A percentile compares a stretch with the other conserved stretches of the same genome.
Conservation (phyloP, 2,329 filamentous ascomycete genomes). For the Dactylellina sp. region DNA sequence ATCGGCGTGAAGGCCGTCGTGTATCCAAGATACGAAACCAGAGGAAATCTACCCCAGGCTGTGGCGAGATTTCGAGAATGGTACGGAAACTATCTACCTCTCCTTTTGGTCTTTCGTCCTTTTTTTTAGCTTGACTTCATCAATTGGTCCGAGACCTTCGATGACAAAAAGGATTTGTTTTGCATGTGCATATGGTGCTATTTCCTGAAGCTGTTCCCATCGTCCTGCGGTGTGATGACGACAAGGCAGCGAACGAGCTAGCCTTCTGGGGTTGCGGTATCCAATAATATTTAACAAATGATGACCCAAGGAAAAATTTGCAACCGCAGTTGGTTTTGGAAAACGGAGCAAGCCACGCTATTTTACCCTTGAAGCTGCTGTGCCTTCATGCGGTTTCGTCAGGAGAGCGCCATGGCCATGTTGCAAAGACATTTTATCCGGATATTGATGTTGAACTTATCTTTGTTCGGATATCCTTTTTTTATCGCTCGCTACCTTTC, state of each 20-base stretch:
- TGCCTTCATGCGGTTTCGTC: conserved; percentile 44
- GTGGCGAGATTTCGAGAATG: conserved; percentile 81
- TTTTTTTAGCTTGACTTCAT: not conserved
- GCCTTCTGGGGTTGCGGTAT: conserved; percentile 44
- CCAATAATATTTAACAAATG: conserved; percentile 40
- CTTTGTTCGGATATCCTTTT: conserved; percentile 1
- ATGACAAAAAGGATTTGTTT: not conserved
- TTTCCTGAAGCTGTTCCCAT: conserved; percentile 9
- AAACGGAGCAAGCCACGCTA: conserved; percentile 22
- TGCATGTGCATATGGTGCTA: conserved; percentile 8
- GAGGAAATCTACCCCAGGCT: conserved; percentile 78
- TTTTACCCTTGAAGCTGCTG: conserved; percentile 35
- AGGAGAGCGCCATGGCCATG: conserved; percentile 2
- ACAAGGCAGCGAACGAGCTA: conserved; percentile 45
- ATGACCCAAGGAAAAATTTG: conserved; percentile 21
- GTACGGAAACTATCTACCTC: conserved; percentile 63
- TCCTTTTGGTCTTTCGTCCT: not conserved
- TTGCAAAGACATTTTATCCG: conserved; percentile 38
- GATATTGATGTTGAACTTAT: conserved; percentile 27
- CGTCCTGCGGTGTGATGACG: conserved; percentile 47
- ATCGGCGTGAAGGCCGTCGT: conserved; percentile 75
- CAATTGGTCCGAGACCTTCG: not conserved
- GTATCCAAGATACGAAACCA: conserved; percentile 86
- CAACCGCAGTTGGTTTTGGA: conserved; percentile 31
- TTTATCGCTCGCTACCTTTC: conserved; percentile 20